These are phyloP conservation scores for Hymenoscyphus salicellus DNA, from an alignment of 2,329 filamentous ascomycete genomes.

Conservation along the genomic window DNA sequence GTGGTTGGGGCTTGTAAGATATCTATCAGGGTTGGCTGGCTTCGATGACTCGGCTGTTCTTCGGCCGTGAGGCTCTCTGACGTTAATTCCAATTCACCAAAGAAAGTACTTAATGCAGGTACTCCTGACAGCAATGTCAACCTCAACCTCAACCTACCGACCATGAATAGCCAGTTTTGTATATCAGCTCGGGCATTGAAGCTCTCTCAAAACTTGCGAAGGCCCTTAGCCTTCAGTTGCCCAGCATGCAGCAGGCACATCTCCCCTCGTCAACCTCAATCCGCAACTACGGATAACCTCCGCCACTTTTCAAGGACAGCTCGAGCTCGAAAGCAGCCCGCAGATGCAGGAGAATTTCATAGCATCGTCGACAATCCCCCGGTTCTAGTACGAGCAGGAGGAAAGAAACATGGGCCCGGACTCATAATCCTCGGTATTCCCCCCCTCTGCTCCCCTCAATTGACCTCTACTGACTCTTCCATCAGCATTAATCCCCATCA, in stretches of 20 bases:
- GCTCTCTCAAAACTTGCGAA: slow-evolving; percentile 9
- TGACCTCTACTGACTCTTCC: slow-evolving; percentile 7
- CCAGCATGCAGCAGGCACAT: too few species aligned
- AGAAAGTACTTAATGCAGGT: too few species aligned
- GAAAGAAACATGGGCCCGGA: slow-evolving; percentile 71
- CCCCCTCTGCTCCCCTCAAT: background rate
- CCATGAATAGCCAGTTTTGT: slow-evolving; percentile 24
- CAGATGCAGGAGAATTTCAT: slow-evolving; percentile 51
- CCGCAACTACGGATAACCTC: background rate
- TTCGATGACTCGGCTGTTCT: too few species aligned
- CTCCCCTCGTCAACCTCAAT: background rate
- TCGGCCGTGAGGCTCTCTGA: too few species aligned
- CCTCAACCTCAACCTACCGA: slow-evolving; percentile 6
- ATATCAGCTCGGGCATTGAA: background rate
- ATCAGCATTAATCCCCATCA: slow-evolving; percentile 73
- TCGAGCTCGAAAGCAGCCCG: too few species aligned
- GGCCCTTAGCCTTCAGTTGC: slow-evolving; percentile 18
- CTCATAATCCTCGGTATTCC: slow-evolving; percentile 70
- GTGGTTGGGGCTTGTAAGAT: background rate
- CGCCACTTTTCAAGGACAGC: too few species aligned
- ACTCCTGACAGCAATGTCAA: background rate
- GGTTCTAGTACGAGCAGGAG: slow-evolving; percentile 71
- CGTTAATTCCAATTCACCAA: too few species aligned
- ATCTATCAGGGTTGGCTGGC: too few species aligned
- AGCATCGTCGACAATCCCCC: slow-evolving; percentile 87